A percentile compares a stretch with the other conserved stretches of the same genome.
Evolutionary conservation across 1,139 yeast species (phyloP).

Genomic region (Candida sanyaensis): DNA sequence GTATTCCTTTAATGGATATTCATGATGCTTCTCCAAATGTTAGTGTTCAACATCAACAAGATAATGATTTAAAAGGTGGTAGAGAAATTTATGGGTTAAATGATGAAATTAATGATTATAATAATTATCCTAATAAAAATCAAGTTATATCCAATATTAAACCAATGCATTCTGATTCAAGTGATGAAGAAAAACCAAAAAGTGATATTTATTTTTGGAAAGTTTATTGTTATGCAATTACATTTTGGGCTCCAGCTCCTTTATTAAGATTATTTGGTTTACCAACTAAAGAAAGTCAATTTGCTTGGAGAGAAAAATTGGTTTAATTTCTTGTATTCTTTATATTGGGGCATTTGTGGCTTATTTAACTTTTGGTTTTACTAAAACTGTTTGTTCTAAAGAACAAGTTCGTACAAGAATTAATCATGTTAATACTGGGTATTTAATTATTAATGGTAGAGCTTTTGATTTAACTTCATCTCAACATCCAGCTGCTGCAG

Average conservation of each 20-base stretch:
- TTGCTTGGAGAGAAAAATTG: slow-evolving; percentile 97
- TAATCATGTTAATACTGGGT: slow-evolving; percentile 59
- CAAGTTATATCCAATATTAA: slow-evolving; percentile 26
- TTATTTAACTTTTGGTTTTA: slow-evolving; percentile 88
- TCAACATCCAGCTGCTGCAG: slow-evolving; percentile 79
- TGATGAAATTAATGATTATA: slow-evolving; percentile 46
- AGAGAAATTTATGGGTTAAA: slow-evolving; percentile 61
- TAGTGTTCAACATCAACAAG: neutral
- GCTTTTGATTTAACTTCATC: slow-evolving; percentile 73
- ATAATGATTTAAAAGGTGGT: slow-evolving; percentile 33
- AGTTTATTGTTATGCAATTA: slow-evolving; percentile 72
- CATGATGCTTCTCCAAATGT: slow-evolving; percentile 16
- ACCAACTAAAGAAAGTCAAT: slow-evolving; percentile 76
- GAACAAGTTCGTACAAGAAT: slow-evolving; percentile 54
- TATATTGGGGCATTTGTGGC: slow-evolving; percentile 80
- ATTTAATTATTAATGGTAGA: slow-evolving; percentile 77
- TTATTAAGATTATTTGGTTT: slow-evolving; percentile 73
- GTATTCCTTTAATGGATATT: slow-evolving; percentile 49
- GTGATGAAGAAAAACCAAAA: slow-evolving; percentile 18
- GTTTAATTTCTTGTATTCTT: slow-evolving; percentile 72
- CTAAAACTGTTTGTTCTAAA: slow-evolving; percentile 74
- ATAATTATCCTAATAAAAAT: slow-evolving; percentile 26
- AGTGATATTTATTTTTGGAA: slow-evolving; percentile 68
- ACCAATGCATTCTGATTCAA: slow-evolving; percentile 7
- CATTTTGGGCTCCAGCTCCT: slow-evolving; percentile 92